Percentiles rank a stretch among this genome's conserved stretches.
phyloP scores from a whole-genome alignment of 2,329 filamentous ascomycete genomes.

The Claviceps pazoutovae region DNA sequence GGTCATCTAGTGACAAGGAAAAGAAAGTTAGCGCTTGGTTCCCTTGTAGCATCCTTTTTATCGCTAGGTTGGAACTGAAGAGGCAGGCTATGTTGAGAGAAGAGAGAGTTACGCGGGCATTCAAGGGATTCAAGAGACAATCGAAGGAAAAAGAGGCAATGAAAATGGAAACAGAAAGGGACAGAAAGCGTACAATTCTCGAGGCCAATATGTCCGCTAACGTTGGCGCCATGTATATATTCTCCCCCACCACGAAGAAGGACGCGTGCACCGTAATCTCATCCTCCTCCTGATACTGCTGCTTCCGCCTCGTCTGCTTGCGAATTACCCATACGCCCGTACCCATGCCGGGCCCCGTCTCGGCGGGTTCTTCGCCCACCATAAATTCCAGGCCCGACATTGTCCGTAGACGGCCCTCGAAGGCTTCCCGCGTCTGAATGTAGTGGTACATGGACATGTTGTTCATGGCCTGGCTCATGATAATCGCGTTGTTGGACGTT shows the following conservation, averaged over 20 bases:
- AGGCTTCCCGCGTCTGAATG: constrained; percentile 46
- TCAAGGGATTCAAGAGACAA: too few relatives aligned
- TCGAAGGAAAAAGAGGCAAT: neutral
- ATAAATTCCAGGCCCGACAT: constrained; percentile 56
- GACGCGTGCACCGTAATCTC: constrained; percentile 44
- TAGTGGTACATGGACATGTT: constrained; percentile 44
- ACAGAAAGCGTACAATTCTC: constrained; percentile 33
- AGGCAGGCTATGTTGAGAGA: too few relatives aligned
- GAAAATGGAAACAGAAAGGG: neutral
- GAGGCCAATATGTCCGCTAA: constrained; percentile 45
- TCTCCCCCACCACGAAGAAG: constrained; percentile 52
- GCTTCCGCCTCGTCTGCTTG: constrained; percentile 50
- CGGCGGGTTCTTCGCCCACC: constrained; percentile 50
- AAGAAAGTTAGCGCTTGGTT: neutral
- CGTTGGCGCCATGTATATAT: constrained; percentile 53
- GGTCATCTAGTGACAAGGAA: constrained; percentile 22
- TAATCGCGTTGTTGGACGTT: constrained; percentile 52
- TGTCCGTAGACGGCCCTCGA: constrained; percentile 46
- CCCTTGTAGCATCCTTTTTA: neutral
- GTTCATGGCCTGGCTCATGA: constrained; percentile 47
- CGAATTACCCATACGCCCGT: constrained; percentile 57
- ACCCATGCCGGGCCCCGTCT: constrained; percentile 48
- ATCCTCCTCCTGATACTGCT: constrained; percentile 37
- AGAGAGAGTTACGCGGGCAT: neutral
- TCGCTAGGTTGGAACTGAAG: neutral